Evolutionary conservation across 2,329 filamentous ascomycete species (phyloP), one percentile per base, ranked within the genome.

Genomic region (Intubia oerlemansii): DNA sequence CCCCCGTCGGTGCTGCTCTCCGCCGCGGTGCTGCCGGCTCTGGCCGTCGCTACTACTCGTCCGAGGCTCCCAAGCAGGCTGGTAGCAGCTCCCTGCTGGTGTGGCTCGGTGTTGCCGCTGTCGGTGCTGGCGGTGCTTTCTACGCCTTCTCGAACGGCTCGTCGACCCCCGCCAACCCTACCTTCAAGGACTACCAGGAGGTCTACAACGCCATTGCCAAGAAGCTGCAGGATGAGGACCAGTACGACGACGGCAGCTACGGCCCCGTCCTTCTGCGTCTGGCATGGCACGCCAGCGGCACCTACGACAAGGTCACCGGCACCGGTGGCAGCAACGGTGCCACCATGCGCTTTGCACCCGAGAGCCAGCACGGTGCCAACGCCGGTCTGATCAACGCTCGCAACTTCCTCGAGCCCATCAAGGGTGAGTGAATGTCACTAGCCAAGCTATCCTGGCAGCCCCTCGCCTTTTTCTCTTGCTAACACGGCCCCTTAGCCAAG

Each of bases 191-290:
- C 54, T 95, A 92, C 62, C 82, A 93, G 62, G 76, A 79, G 53
- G 80, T 95, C 30, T 95, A 95, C 60, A 67, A 93, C 50, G 74
- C 73, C 46, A 71, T 95, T 42, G 84, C 85, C 31, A 54, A 60
- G 45, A 62, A 62, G 35, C 59, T 95, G 31, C 74, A 88, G 52
- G 79, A 93, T 56, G 71, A 91, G 48, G 80, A 88, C 42, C 76
- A 93, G 40, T 95, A 95, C 50, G 85, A 95, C 45, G 85, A 98
- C 51, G 85, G 88, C 41, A 88, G 77, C 58, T 95, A 90, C 49
- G 85, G 82, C 32, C 88, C 85, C 17, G 82, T 95, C 35, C 61
- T 95, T 32, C 56, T 95, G 38, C 71, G 85, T 44, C 66, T 95
- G 41, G 85, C 81, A 36, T 95, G 88, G 85, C 88, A 95, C 58